phyloP scores from a whole-genome alignment of 1,284 basidiomycete genomes.

The Ceratobasidium sp. region DNA sequence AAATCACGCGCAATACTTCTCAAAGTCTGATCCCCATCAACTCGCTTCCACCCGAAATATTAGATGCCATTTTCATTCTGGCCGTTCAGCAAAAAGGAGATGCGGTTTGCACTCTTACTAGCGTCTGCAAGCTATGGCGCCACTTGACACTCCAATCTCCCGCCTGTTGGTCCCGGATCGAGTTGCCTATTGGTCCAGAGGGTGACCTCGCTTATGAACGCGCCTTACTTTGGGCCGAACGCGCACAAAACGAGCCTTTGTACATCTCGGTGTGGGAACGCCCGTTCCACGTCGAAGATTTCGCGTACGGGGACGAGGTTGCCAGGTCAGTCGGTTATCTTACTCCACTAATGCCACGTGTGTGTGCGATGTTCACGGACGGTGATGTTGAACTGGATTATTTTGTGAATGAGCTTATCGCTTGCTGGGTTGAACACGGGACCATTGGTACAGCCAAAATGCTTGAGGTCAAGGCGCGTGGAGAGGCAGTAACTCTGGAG shows the following conservation, averaged over 20 bases:
- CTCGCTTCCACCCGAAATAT: not conserved
- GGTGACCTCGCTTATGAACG: not conserved
- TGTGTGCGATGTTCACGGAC: not conserved
- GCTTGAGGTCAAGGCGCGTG: not conserved
- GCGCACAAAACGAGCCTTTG: not conserved
- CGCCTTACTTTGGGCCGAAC: not conserved
- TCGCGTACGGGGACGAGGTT: not conserved
- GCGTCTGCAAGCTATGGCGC: not conserved
- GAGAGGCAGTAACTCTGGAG: too few relatives aligned
- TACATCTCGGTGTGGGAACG: not conserved
- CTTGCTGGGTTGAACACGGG: not conserved
- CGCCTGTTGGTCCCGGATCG: not conserved
- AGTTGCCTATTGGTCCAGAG: not conserved
- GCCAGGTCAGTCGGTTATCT: not conserved
- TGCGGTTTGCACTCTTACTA: not conserved
- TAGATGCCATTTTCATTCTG: not conserved
- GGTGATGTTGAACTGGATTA: not conserved
- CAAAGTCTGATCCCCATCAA: slow-evolving; percentile 1
- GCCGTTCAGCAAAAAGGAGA: not conserved
- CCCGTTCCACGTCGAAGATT: not conserved
- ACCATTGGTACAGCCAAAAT: not conserved
- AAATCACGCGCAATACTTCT: not conserved
- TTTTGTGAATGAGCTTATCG: not conserved
- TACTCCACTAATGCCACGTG: not conserved
- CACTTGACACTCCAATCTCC: not conserved